Base-by-base conservation (phyloP, 768 basidiomycete species). In the Mycena metata region DNA sequence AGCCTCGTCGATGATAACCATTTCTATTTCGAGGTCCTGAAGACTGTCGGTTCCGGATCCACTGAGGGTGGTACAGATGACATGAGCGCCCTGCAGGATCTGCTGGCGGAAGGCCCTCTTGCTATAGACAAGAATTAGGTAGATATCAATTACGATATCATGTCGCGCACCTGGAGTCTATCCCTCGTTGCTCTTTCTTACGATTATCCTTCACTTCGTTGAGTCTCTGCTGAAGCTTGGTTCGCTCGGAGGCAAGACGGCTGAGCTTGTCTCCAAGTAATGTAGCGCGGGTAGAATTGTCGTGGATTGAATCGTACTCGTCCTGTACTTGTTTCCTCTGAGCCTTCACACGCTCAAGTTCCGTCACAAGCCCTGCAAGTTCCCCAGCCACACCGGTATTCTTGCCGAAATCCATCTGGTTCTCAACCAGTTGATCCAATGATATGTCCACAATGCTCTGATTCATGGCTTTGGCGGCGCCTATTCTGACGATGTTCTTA, bases 1-100 rank as follows among this genome's bases (percentile, higher is more conserved):
- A 1, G 98, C 98, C 79, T 99, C 98, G 75, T 99, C 98, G 67
- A 99, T 97, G 77, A 99, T 90, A 72, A 99, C 88, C 80, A 97
- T 94, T 73, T 98, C 96, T 76, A 98, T 98, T 58, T 96, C 92
- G 69, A 94, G 88, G 41, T 87, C 84, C 64, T 93, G 89, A 46
- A 99, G 84, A 52, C 87, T 86, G 17, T 98, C 96, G 70, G 98
- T 94, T 5, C 96, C 98, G 19, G 97, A 86, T 36, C 97, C 97
- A 9, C 97, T 95, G 21, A 99, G 84, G 0, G 98, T 99, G 45
- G 90, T 86, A 76, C 98, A 99, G 58, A 99, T 92, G 49, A 99
- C 91, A 75, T 99, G 96, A 1, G 96, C 96, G 70, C 95, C 91
- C 46, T 86, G 83, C 43, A 99, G 83, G n/a, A 98, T 87, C 67